These are phyloP conservation scores for Talaromyces sp. DNA, from an alignment of 2,329 filamentous ascomycete genomes.

Conservation along the genomic window DNA sequence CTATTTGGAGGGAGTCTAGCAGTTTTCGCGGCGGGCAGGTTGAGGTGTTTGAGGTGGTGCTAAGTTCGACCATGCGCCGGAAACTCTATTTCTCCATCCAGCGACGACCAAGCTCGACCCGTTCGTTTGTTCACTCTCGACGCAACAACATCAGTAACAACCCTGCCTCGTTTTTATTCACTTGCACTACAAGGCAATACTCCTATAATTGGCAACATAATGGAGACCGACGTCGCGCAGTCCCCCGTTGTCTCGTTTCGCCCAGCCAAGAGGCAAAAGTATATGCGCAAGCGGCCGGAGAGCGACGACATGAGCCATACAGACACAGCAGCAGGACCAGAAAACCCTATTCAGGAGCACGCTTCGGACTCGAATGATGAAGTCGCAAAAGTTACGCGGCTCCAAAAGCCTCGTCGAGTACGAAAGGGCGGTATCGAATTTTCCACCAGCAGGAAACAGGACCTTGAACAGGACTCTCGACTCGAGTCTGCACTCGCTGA, in stretches of 20 bases:
- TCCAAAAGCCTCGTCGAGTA: slow-evolving; percentile 30
- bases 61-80: neutral
- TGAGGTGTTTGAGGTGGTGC: neutral
- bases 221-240: slow-evolving; percentile 23
- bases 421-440: slow-evolving; percentile 45
- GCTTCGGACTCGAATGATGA: slow-evolving; percentile 13
- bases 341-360: slow-evolving; percentile 8
- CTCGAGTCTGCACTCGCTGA: slow-evolving; percentile 15
- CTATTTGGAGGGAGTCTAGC: neutral
- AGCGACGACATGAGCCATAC: slow-evolving; percentile 15
- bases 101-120: neutral
- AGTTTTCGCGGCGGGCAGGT: neutral
- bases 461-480: slow-evolving; percentile 16
- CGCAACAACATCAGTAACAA: neutral
- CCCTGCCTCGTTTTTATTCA: neutral
- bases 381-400: slow-evolving; percentile 29
- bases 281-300: slow-evolving; percentile 41
- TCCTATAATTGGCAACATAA: slow-evolving; percentile 10
- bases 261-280: slow-evolving; percentile 47
- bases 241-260: slow-evolving; percentile 37
- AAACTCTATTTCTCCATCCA: neutral
- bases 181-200: neutral
- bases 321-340: slow-evolving; percentile 9
- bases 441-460: slow-evolving; percentile 26
- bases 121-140: neutral